Conservation (phyloP, 2,329 filamentous ascomycete species). For the Dactylellina haptotyla region DNA sequence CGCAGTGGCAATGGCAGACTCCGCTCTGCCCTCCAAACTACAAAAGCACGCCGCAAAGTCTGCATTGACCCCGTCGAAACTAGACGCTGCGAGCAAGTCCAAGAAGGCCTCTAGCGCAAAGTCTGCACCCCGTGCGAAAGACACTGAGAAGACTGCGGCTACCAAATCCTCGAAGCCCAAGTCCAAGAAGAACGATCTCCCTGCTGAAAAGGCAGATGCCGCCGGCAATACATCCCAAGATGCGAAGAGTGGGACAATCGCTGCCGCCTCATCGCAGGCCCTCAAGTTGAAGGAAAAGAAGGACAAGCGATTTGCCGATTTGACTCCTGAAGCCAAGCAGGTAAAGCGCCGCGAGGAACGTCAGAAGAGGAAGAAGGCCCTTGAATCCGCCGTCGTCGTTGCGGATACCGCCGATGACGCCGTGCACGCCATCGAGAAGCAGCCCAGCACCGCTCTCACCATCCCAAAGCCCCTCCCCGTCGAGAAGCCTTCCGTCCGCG, state of each 20-base stretch:
- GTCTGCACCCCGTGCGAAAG: slow-evolving; percentile 24
- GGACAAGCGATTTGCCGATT: slow-evolving; percentile 45
- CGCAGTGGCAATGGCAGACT: slow-evolving; percentile 42
- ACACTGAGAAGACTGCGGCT: slow-evolving; percentile 24
- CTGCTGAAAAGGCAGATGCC: slow-evolving; percentile 37
- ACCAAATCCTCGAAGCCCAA: slow-evolving; percentile 35
- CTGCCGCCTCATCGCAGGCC: not conserved
- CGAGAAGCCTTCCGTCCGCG: slow-evolving; percentile 41
- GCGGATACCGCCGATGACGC: not conserved
- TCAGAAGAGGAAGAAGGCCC: slow-evolving; percentile 25
- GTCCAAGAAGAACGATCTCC: slow-evolving; percentile 30
- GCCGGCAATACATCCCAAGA: not conserved
- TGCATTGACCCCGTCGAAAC: slow-evolving; percentile 26
- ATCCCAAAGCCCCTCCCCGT: slow-evolving; percentile 7
- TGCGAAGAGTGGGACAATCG: slow-evolving; percentile 1
- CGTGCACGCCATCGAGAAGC: slow-evolving; percentile 14
- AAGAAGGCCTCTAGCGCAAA: slow-evolving; percentile 38
- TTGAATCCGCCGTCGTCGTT: slow-evolving; percentile 18
- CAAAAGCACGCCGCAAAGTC: slow-evolving; percentile 29
- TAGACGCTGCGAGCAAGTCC: slow-evolving; percentile 8
- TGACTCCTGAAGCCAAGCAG: slow-evolving; percentile 40
- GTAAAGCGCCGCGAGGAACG: slow-evolving; percentile 49
- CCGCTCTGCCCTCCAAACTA: not conserved
- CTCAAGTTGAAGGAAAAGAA: slow-evolving; percentile 21
- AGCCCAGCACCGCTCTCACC: slow-evolving; percentile 11